A percentile compares a stretch with the other conserved stretches of the same genome.
Conservation (phyloP, 345 rosid species). For the Dipteronia sinensis region DNA sequence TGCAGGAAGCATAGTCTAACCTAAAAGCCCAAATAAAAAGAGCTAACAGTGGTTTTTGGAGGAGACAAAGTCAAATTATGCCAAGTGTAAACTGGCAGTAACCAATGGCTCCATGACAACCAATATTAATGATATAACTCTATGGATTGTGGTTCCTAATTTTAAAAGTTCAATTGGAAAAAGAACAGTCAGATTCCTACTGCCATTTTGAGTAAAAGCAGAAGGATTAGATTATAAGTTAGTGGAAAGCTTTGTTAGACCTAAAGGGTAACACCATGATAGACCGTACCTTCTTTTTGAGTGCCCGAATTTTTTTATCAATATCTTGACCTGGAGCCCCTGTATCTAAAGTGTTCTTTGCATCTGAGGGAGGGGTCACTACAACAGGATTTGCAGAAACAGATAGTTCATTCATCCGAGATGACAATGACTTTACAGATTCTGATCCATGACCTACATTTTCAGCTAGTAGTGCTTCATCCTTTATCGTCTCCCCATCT, state of each 20-base stretch:
- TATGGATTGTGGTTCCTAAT: not conserved
- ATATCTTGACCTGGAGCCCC: constrained; percentile 54
- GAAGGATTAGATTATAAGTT: not conserved
- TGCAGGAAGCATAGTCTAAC: not conserved
- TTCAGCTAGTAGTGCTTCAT: constrained; percentile 33
- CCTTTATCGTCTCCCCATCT: constrained; percentile 42
- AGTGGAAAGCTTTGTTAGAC: not conserved
- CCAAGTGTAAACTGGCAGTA: not conserved
- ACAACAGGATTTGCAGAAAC: constrained; percentile 54
- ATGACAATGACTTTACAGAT: constrained; percentile 56
- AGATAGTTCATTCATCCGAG: constrained; percentile 63
- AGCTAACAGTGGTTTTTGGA: not conserved
- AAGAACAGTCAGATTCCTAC: not conserved
- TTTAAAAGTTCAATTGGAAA: not conserved
- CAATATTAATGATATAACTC: not conserved
- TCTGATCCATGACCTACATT: constrained; percentile 38
- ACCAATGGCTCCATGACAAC: not conserved
- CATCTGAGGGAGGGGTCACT: constrained; percentile 34
- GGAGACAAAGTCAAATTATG: not conserved
- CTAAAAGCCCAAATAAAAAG: not conserved
- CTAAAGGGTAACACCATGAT: constrained; percentile 12
- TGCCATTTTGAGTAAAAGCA: not conserved
- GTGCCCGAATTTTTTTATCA: constrained; percentile 82
- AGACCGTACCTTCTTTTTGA: constrained; percentile 81
- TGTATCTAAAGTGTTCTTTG: constrained; percentile 38